A percentile compares a stretch with the other conserved stretches of the same genome.
Conservation (phyloP, 495 filamentous ascomycete species). For the Beverwykella pulmonaria region DNA sequence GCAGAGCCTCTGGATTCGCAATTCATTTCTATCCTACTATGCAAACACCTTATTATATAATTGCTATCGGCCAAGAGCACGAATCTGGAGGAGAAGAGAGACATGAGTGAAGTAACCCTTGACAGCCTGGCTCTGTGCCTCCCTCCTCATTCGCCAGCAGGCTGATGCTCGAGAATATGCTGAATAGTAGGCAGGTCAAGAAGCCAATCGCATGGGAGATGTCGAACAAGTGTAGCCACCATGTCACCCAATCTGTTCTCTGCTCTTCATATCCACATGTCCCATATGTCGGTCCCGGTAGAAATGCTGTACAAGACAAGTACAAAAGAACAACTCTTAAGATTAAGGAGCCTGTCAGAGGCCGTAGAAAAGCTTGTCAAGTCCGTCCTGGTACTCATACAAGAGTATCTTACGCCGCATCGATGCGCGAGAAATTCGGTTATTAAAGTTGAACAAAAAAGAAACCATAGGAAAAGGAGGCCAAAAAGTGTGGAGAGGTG, state of each 20-base stretch:
- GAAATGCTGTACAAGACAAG: not conserved
- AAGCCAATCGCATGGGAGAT: not conserved
- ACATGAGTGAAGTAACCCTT: not conserved
- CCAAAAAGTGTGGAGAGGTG: not conserved
- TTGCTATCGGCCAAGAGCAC: not conserved
- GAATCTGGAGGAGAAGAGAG: not conserved
- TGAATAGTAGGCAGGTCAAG: not conserved
- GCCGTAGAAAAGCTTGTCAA: not conserved
- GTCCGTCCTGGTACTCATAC: not conserved
- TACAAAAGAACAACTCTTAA: not conserved
- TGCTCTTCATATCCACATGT: not conserved
- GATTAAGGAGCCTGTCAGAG: not conserved
- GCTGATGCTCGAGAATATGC: not conserved
- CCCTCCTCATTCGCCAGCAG: not conserved
- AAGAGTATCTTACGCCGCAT: not conserved
- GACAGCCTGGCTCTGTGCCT: not conserved
- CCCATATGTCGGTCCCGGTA: not conserved
- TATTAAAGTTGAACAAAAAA: not conserved
- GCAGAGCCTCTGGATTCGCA: not conserved
- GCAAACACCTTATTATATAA: slow-evolving; percentile 2
- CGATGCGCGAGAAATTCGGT: not conserved
- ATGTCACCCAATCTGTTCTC: too few species aligned
- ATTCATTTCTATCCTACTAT: not conserved
- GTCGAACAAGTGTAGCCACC: not conserved
- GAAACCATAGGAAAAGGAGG: not conserved